Evolutionary conservation across 768 basidiomycete genomes (phyloP), one percentile per base, ranked within the genome.

Genomic region (Leccinum rimulosum): DNA sequence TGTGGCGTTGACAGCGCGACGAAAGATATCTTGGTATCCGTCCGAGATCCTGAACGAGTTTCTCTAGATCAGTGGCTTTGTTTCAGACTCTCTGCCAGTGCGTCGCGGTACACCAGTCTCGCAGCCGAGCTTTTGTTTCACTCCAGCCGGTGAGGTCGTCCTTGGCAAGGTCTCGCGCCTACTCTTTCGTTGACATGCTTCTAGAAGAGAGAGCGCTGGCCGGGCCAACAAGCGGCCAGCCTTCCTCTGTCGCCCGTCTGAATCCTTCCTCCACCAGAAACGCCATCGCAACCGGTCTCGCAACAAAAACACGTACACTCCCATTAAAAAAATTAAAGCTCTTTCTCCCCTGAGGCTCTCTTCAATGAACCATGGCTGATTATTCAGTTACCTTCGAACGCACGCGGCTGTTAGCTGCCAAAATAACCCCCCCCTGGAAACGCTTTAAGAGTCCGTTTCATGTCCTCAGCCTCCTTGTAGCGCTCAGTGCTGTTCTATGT

Each of bases 81-180:
- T 63, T 57, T 60, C 72, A 49, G 65, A 66, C 43, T 64, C 68
- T 0, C 72, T 65, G 43, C 25, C 25, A 25, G 72, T 73, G 57
- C 0, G 70, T 62, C 4, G 27, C n/a, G 43, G 43, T 45, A 6
- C 33, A 27, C 9, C 30, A 56, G 55, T 61, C 36, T 56, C 47
- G 47, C 35, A 53, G 72, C 31, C 64, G 43, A 57, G 52, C 50
- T 49, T 66, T 54, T 68, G 64, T 66, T 74, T 63, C 38, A 60
- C 50, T 33, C 60, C 65, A 2, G 48, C 48, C 1, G 61, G 59
- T 7, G 69, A 68, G 19, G 52, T 49, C 6, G 14, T 56, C 22
- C 33, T 22, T 22, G 22, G 22, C 52, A 1, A 48, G 54, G 30
- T 52, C 54, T 7, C 61, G 55, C 54, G 48, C 66, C 22, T 61